These are phyloP conservation scores for Avena eriantha DNA, from an alignment of 176 grass and related monocot species.

Conservation along the genomic window DNA sequence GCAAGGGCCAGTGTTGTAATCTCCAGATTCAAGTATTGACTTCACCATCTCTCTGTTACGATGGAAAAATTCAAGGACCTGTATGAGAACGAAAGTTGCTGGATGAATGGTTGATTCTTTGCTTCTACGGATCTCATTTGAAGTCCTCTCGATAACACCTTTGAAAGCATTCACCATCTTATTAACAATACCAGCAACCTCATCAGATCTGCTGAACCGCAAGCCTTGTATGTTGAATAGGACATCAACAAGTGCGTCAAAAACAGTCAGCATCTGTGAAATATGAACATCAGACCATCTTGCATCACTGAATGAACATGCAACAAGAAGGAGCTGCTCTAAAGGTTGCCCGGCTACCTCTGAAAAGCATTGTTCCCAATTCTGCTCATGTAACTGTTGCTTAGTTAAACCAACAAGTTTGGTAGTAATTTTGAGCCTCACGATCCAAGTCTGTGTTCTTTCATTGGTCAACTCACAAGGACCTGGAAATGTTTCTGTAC, in stretches of 20 bases:
- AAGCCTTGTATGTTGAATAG: neutral
- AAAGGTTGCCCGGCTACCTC: neutral
- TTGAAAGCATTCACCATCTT: neutral
- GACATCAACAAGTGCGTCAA: neutral
- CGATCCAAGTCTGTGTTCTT: neutral
- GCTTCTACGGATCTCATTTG: neutral
- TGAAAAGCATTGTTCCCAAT: neutral
- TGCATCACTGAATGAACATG: neutral
- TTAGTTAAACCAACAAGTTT: neutral
- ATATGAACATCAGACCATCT: neutral
- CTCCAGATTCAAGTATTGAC: neutral
- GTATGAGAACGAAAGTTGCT: neutral
- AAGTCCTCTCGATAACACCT: neutral
- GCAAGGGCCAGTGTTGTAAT: neutral
- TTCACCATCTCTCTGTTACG: neutral
- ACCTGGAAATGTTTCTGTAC: neutral
- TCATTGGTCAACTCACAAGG: conserved; percentile 4
- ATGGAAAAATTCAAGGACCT: neutral
- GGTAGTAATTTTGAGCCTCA: neutral
- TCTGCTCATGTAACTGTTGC: neutral
- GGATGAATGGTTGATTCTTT: neutral
- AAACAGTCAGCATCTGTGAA: neutral
- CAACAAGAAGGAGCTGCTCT: neutral
- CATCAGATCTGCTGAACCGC: neutral
- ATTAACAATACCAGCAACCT: neutral